Percentiles rank a stretch among this genome's conserved stretches.
These are phyloP conservation scores for Pseudocercospora pini-densiflorae DNA, from an alignment of 2,329 filamentous ascomycete genomes.

Conservation along the genomic window DNA sequence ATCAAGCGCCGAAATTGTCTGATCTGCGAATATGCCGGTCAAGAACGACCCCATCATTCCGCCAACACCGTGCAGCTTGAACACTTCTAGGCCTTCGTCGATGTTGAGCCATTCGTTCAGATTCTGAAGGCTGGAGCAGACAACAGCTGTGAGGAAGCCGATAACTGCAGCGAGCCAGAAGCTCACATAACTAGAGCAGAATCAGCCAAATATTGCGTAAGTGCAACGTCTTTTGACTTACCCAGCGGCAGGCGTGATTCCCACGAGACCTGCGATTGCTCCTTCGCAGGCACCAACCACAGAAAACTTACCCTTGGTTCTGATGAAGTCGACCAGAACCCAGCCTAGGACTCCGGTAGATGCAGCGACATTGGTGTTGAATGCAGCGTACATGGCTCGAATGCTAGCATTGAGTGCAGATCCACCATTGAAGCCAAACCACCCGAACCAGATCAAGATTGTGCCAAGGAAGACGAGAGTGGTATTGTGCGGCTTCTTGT, in stretches of 20 bases:
- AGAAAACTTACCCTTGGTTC: constrained; percentile 57
- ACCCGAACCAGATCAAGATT: constrained; percentile 68
- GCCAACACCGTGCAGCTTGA: constrained; percentile 63
- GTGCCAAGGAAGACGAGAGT: constrained; percentile 68
- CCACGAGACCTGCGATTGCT: constrained; percentile 63
- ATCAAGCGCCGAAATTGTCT: constrained; percentile 55
- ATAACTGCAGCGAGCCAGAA: constrained; percentile 54
- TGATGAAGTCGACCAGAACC: constrained; percentile 58
- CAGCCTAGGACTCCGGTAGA: constrained; percentile 60
- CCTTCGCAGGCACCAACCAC: constrained; percentile 62
- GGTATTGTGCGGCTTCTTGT: constrained; percentile 65
- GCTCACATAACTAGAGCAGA: constrained; percentile 43
- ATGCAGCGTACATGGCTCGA: constrained; percentile 59
- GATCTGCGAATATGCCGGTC: constrained; percentile 61
- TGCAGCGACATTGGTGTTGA: constrained; percentile 64
- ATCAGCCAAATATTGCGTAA: neutral
- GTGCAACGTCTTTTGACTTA: neutral
- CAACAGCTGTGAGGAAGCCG: constrained; percentile 59
- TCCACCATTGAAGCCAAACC: constrained; percentile 49
- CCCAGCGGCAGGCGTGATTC: constrained; percentile 54
- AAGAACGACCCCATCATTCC: constrained; percentile 63
- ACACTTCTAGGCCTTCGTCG: constrained; percentile 64
- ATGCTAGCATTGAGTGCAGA: constrained; percentile 58
- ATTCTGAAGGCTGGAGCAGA: constrained; percentile 56
- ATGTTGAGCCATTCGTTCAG: constrained; percentile 60